Evolutionary conservation across 345 rosid genomes (phyloP), one percentile per base, ranked within the genome.

Genomic region (Kernera saxatilis): DNA sequence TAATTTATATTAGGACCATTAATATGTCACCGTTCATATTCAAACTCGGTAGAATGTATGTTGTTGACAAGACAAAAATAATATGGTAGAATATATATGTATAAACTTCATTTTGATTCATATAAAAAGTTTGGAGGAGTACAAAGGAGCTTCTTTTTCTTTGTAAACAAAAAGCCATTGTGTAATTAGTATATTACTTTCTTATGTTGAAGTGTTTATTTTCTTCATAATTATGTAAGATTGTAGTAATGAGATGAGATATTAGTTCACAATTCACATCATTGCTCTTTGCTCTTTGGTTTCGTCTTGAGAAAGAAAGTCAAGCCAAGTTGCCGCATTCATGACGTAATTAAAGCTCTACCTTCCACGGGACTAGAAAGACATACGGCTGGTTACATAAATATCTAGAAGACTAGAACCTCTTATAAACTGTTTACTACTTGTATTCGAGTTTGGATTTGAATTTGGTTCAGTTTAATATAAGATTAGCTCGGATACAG

Each of bases 271-370:
- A 67, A n/a, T n/a, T n/a, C n/a, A n/a, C n/a, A n/a, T n/a, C n/a
- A n/a, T n/a, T n/a, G n/a, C n/a, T 59, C 5, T 30, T 43, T 39
- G 52, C 65, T 63, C 49, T 27, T 59, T 64, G 43, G 78, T 66
- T 58, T 58, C 54, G 62, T 67, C 9, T 46, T 19, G 44, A 65
- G 71, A 56, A 58, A 18, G 55, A 15, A 74, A 55, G 62, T 49
- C 53, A 30, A 55, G 61, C 37, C 45, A 74, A 74, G 67, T 59
- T 50, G 73, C 67, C 52, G 68, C 73, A 74, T 57, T 43, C 53
- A 67, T 67, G 46, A 67, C 61, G 62, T 22, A 39, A 17, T 56
- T 27, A 63, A 73, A 55, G 26, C 59, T 73, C 59, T 44, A 73
- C 66, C 72, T 45, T 56, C 72, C 59, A 55, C 52, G 44, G 44